Evolutionary conservation across 352 stramenopile species (phyloP).

Genomic region (Phytophthora chlamydospora): DNA sequence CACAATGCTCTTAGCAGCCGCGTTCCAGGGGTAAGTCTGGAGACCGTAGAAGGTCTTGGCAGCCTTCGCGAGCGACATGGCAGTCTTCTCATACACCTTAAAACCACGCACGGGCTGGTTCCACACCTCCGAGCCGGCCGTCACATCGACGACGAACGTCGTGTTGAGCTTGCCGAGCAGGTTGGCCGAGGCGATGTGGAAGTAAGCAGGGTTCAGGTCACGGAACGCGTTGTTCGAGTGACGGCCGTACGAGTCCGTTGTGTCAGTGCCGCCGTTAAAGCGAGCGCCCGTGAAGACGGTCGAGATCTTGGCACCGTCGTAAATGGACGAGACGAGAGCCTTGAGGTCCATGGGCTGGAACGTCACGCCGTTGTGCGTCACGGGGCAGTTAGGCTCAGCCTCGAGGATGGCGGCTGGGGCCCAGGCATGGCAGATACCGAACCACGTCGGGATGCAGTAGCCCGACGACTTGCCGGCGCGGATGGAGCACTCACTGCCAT

Average conservation of each 20-base stretch:
- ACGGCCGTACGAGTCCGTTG: constrained; percentile 48
- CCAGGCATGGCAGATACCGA: constrained; percentile 57
- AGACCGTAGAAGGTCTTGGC: constrained; percentile 43
- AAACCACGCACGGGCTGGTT: constrained; percentile 62
- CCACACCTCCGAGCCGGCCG: constrained; percentile 49
- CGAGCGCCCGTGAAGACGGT: constrained; percentile 51
- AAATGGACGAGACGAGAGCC: constrained; percentile 42
- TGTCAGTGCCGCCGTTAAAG: constrained; percentile 33
- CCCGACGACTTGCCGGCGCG: constrained; percentile 36
- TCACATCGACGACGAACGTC: constrained; percentile 50
- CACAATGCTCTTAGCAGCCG: constrained; percentile 37
- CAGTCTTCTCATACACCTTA: constrained; percentile 46
- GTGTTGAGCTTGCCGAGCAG: constrained; percentile 45
- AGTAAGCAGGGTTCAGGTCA: constrained; percentile 52
- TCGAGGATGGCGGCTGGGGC: constrained; percentile 46
- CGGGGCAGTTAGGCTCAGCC: constrained; percentile 44
- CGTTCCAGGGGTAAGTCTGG: constrained; percentile 57
- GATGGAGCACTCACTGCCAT: constrained; percentile 37
- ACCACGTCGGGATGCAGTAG: constrained; percentile 56
- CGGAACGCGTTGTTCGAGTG: constrained; percentile 43
- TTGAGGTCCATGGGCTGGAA: constrained; percentile 64
- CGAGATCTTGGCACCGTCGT: constrained; percentile 37
- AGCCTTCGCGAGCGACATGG: constrained; percentile 37
- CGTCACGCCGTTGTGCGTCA: constrained; percentile 53
- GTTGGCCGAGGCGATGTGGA: constrained; percentile 54